Percentiles rank a stretch among this genome's conserved stretches.
phyloP scores from a whole-genome alignment of 192 early-diverging fungal genomes.

The Umbelopsis vinacea region DNA sequence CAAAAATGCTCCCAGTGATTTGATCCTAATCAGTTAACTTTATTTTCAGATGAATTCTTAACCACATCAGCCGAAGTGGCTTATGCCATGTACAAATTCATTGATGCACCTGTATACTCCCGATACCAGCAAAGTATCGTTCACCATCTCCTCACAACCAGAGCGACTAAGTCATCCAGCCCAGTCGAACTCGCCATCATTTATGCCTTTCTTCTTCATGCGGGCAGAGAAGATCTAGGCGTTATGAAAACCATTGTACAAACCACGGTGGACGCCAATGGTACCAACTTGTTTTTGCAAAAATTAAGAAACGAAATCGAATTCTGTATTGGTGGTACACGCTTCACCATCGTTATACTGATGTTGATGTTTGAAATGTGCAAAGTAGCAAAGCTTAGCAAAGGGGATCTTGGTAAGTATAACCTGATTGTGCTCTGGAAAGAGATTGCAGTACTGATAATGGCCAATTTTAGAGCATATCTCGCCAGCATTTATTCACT shows the following conservation, averaged over 20 bases:
- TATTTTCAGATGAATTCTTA: conserved; percentile 51
- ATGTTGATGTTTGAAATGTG: conserved; percentile 68
- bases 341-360: conserved; percentile 50
- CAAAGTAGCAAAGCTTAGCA: conserved; percentile 52
- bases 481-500: conserved; percentile 49
- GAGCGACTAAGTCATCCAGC: conserved; percentile 30
- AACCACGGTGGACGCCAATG: neutral
- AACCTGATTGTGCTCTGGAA: neutral
- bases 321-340: conserved; percentile 33
- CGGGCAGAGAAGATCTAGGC: conserved; percentile 48
- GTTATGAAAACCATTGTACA: conserved; percentile 48
- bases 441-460: conserved; percentile 17
- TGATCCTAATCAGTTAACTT: neutral
- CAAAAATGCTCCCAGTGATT: neutral
- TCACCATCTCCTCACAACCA: conserved; percentile 29
- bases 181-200: conserved; percentile 47
- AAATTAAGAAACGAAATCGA: conserved; percentile 56
- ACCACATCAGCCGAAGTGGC: conserved; percentile 45
- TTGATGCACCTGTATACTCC: conserved; percentile 53
- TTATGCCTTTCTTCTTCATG: conserved; percentile 50
- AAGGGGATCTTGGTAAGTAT: conserved; percentile 55
- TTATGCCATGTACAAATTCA: conserved; percentile 51
- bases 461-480: conserved; percentile 45
- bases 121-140: conserved; percentile 40
- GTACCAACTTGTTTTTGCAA: conserved; percentile 39